A percentile compares a stretch with the other conserved stretches of the same genome.
phyloP scores from a whole-genome alignment of 2,329 filamentous ascomycete species.

The Leptographium lundbergii region DNA sequence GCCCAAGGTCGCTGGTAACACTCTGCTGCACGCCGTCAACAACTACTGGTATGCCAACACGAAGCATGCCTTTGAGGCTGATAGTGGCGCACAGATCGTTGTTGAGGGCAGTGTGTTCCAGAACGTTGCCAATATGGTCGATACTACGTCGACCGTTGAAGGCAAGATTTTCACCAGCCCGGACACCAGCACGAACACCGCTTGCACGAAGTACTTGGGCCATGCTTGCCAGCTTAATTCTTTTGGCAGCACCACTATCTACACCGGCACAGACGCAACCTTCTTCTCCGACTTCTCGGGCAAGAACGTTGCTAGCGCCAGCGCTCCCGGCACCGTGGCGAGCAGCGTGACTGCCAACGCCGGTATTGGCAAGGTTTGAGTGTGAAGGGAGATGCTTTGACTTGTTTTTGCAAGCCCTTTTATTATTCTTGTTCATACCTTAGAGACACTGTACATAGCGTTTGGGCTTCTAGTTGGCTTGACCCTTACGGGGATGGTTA shows the following conservation, averaged over 20 bases:
- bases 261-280: not conserved
- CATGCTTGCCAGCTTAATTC: not conserved
- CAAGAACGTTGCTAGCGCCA: not conserved
- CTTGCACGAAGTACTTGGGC: not conserved
- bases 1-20: conserved; percentile 1
- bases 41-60: conserved; percentile 2
- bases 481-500: not conserved
- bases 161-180: conserved; percentile 1
- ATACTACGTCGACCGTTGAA: not conserved
- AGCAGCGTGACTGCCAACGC: not conserved
- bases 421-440: not conserved
- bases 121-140: conserved; percentile 1
- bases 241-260: not conserved
- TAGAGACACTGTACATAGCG: not conserved
- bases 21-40: not conserved
- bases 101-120: conserved; percentile 1
- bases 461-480: not conserved
- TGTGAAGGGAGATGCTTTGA: not conserved
- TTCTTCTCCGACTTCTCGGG: not conserved
- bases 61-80: not conserved
- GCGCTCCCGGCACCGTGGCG: not conserved
- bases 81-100: not conserved
- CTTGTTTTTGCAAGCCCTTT: not conserved
- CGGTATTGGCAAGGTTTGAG: not conserved
- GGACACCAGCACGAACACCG: not conserved